These are phyloP conservation scores for thale cress (Arabidopsis thaliana) DNA, from an alignment of 345 rosid species.

Conservation along the genomic window TAIR10.1 NC_003075.7:16230001-16230500, in stretches of 20 bases:
- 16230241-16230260: conserved; percentile 52
- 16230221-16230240: conserved; percentile 30
- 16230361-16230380: conserved; percentile 66
- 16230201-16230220: conserved; percentile 29
- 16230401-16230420: conserved; percentile 77
- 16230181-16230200: conserved; percentile 17
- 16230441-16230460: conserved; percentile 64
- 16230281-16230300: conserved; percentile 63
- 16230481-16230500: conserved; percentile 61
- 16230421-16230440: conserved; percentile 70
- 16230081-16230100: conserved; percentile 21
- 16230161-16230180: conserved; percentile 1
- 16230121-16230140: conserved; percentile 6
- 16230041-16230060: conserved; percentile 6
- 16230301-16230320: conserved; percentile 43
- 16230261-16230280: conserved; percentile 70
- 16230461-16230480: conserved; percentile 78
- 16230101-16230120: conserved; percentile 5
- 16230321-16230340: conserved; percentile 57
- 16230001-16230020: conserved; percentile 40
- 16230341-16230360: conserved; percentile 74
- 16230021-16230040: conserved; percentile 10
- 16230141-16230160: conserved; percentile 37
- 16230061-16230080: conserved; percentile 10
- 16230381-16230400: conserved; percentile 72